phyloP scores from a whole-genome alignment of 805 yeast genomes.

The Danielia reshetovae region DNA sequence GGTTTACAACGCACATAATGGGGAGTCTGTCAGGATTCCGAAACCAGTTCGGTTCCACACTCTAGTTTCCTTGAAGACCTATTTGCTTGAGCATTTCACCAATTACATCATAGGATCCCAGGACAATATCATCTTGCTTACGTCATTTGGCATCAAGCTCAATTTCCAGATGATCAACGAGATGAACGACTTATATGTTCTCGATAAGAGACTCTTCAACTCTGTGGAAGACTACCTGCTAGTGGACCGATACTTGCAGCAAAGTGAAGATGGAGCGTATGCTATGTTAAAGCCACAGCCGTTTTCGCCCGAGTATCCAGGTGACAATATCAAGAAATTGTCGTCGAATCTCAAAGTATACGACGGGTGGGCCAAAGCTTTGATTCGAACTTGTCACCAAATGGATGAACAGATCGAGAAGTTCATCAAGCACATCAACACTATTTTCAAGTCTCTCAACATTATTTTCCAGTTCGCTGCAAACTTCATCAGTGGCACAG shows the following conservation, averaged over 20 bases:
- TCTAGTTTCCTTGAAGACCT: slow-evolving; percentile 28
- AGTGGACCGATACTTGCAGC: slow-evolving; percentile 7
- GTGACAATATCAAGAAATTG: slow-evolving; percentile 17
- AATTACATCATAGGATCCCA: slow-evolving; percentile 16
- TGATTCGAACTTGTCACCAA: slow-evolving; percentile 37
- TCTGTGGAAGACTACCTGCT: slow-evolving; percentile 15
- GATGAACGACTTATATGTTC: slow-evolving; percentile 54
- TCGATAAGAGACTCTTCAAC: slow-evolving; percentile 57
- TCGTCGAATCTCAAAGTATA: slow-evolving; percentile 39
- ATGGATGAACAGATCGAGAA: slow-evolving; percentile 27
- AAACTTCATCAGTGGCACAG: slow-evolving; percentile 46
- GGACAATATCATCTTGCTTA: slow-evolving; percentile 46
- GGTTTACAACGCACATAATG: slow-evolving; percentile 38
- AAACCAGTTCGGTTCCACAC: slow-evolving; percentile 40
- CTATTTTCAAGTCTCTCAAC: slow-evolving; percentile 43
- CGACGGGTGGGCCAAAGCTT: slow-evolving; percentile 49
- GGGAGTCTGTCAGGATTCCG: slow-evolving; percentile 28
- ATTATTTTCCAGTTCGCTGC: slow-evolving; percentile 48
- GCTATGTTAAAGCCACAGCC: neutral
- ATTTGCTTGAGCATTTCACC: slow-evolving; percentile 25
- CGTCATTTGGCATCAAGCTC: slow-evolving; percentile 64
- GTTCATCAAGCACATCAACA: slow-evolving; percentile 31
- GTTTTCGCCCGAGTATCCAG: neutral
- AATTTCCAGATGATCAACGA: slow-evolving; percentile 51
- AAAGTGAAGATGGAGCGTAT: slow-evolving; percentile 6